Evolutionary conservation across 1,139 yeast species (phyloP), one percentile per base, ranked within the genome.

Genomic region (Cylindricascospora bacillispora): DNA sequence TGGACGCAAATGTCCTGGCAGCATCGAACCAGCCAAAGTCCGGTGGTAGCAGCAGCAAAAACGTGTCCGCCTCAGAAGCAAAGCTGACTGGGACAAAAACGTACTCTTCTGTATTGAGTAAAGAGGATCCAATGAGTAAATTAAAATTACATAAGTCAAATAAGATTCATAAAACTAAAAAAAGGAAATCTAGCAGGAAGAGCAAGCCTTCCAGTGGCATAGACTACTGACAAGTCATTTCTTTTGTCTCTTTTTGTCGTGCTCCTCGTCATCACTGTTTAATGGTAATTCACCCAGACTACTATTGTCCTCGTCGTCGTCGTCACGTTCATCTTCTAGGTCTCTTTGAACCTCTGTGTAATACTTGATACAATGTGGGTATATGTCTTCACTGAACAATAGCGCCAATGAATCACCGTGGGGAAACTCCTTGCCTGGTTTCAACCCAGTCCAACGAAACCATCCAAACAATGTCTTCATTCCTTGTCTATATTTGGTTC

Each of bases 391-490:
- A 2, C 66, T 62, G 11, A 79, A 60, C 29, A 78, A 56, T 27
- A 70, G 58, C 1, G 86, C 73, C 38, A 79, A 59, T 10, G 75
- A 82, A 40, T 73, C 85, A 10, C 86, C 89, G 38, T 65, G 62
- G 39, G 85, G 65, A 45, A 70, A 77, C 45, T 78, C 86, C 46
- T 77, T 77, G 1, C 81, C 81, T 1, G 79, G 77, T 43, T 73
- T 74, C 29, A 50, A 51, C 1, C 86, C 89, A 0, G 86, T 76
- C 89, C 89, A 78, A 27, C 60, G 57, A 45, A 77, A 77, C 72
- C 79, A 78, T 3, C 82, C 71, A 51, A 77, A 77, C 43, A 78
- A 70, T 4, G 82, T 71, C 45, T 73, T 73, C 83, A 76, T 76
- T 3, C 85, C 85, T 17, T 62, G 45, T 35, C 85, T 58, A 47